Base-by-base conservation (phyloP, 805 yeast species). In the Cyberlindnera mississippiensis region DNA sequence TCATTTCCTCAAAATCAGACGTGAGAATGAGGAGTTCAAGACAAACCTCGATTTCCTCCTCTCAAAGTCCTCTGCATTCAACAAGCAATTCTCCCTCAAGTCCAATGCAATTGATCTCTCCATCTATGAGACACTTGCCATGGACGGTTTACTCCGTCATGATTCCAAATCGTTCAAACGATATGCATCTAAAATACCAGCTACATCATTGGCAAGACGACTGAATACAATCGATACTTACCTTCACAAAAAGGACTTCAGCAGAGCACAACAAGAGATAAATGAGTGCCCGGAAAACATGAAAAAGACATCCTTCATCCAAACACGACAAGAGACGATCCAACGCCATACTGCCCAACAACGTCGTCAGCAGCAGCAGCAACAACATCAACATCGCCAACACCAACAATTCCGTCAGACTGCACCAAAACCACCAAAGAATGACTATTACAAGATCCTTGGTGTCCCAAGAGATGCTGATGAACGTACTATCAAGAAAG, bases 381-480 rank as follows among this genome's bases (percentile, higher is more conserved):
- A 63, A 16, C 67, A 60, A 22, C 69, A 62, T 35, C 69, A 64
- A 22, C 66, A 57, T 26, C 59, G 55, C 6, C 71, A 65, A 14
- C 67, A n/a, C n/a, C n/a, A 58, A 18, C 67, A 60, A 18, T 65
- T 57, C 18, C 65, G 52, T 4, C 56, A 51, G 28, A 56, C 29
- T 5, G 14, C 53, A 13, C 62, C 63, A 10, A 44, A 50, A 11
- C 38, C 51, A 4, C 60, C 68, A 8, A 63, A 72, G 37, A 78
- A 78, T 47, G 96, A 91, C 55, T 86, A 85, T 56, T 91, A 91
- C 62, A 85, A 86, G 55, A 71, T 85, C 3, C 64, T 91, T 14
- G 95, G 81, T 12, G 73, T 91, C 6, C 51, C 79, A 0, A 68
- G 71, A 43, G 75, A 75, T 47, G 95, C 97, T 0, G 79, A 76